These are phyloP conservation scores for Medicago ruthenica DNA, from an alignment of 306 rosid genomes.

Conservation along the genomic window DNA sequence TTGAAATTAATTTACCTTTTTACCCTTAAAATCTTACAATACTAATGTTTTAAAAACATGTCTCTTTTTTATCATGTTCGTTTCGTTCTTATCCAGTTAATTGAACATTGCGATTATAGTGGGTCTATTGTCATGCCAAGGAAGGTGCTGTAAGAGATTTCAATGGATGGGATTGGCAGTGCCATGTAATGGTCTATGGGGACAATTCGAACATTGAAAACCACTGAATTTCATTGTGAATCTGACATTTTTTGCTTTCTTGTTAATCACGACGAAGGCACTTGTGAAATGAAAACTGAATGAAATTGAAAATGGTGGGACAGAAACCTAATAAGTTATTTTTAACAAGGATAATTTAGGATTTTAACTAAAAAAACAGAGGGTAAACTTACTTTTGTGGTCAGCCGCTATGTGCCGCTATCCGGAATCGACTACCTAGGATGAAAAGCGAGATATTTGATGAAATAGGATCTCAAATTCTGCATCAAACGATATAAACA, in stretches of 20 bases:
- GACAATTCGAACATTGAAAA: conserved; percentile 79
- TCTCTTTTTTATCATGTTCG: not conserved
- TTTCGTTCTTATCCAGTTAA: conserved; percentile 9
- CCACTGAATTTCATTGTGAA: conserved; percentile 47
- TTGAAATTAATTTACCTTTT: too few species aligned
- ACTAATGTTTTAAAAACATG: too few species aligned
- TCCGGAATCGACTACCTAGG: too few species aligned
- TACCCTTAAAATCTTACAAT: too few species aligned
- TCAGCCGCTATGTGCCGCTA: too few species aligned
- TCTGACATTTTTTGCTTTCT: conserved; percentile 40
- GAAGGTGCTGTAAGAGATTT: conserved; percentile 79
- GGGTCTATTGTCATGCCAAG: conserved; percentile 61
- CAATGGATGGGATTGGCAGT: conserved; percentile 65
- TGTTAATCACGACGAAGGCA: not conserved
- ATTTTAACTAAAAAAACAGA: too few species aligned
- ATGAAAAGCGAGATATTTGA: not conserved
- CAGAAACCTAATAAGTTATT: too few species aligned
- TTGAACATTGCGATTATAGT: not conserved
- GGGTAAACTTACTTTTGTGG: too few species aligned
- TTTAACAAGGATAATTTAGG: too few species aligned
- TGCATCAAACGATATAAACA: not conserved
- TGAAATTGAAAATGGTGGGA: not conserved
- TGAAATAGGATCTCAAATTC: not conserved
- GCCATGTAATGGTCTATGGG: conserved; percentile 85
- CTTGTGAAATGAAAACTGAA: not conserved